Evolutionary conservation across 2,329 filamentous ascomycete species (phyloP), one percentile per base, ranked within the genome.

Genomic region (Ophiostoma angusticollis): DNA sequence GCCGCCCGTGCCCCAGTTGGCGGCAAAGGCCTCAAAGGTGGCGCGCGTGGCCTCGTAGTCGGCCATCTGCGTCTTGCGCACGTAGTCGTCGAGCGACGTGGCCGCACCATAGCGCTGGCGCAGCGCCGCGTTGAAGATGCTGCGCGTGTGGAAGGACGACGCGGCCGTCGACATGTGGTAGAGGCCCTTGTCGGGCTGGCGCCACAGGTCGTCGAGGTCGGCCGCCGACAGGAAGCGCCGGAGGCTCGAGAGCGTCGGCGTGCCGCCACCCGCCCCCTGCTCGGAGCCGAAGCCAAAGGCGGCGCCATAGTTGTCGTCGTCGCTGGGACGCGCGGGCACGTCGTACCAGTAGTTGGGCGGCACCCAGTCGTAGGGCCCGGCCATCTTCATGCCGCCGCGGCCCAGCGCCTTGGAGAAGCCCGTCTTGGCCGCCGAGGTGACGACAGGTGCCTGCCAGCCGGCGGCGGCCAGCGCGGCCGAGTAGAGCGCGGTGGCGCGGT

Each of bases 331-430:
- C 14, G 61, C 54, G 6, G 50, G 9, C 3, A 37, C 53, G 32
- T 68, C 64, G 45, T 69, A 77, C 74, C 73, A 80, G 54, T 79
- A 79, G 45, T 70, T 74, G 0, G 74, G 74, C 0, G 75, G 70
- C 0, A 76, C 71, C 72, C 73, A 80, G 49, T 78, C 75, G 46
- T 80, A 80, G 0, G 75, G 75, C 0, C 75, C 75, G 0, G 70
- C 64, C 74, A 80, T 80, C 49, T 77, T 78, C 67, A 80, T 69
- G 1, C 74, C 74, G 0, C 68, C 67, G 0, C 69, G 67, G 0
- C 69, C 71, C 0, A 78, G 58, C 1, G 59, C 51, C 8, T 61
- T 45, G 0, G 74, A 67, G 39, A 60, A 72, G 2, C 73, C 71
- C 9, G 65, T 60, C 48, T 70, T 69, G 2, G 65, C 63, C 0